These are phyloP conservation scores for Macaranga tanarius DNA, from an alignment of 441 rosid genomes.

Conservation along the genomic window DNA sequence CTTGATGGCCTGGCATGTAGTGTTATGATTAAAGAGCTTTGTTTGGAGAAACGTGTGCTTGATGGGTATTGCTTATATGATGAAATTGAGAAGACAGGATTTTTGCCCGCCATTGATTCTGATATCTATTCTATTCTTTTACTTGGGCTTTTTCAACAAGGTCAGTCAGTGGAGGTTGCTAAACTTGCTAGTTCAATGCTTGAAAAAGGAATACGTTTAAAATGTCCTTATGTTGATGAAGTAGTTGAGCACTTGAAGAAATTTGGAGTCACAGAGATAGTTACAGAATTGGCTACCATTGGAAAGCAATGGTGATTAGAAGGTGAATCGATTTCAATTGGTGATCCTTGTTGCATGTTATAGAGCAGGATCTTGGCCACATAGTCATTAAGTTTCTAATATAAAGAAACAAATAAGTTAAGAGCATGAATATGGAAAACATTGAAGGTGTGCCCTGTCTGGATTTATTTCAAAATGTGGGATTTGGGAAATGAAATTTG, in stretches of 20 bases:
- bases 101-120: constrained; percentile 50
- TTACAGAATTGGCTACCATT: constrained; percentile 31
- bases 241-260: constrained; percentile 41
- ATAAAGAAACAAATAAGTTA: neutral
- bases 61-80: constrained; percentile 53
- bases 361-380: neutral
- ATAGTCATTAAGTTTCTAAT: neutral
- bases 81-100: constrained; percentile 49
- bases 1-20: constrained; percentile 66
- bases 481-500: constrained; percentile 2
- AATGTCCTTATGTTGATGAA: constrained; percentile 37
- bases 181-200: constrained; percentile 58
- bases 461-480: neutral
- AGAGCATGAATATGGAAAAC: neutral
- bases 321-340: neutral
- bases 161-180: constrained; percentile 55
- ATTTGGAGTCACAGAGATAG: constrained; percentile 47
- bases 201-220: constrained; percentile 44
- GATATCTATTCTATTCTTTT: constrained; percentile 56
- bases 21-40: constrained; percentile 61
- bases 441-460: neutral
- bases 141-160: constrained; percentile 48
- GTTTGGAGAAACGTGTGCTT: constrained; percentile 43
- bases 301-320: constrained; percentile 25
- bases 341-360: neutral